Conservation (phyloP, 2,329 filamentous ascomycete genomes). For the Leptodontidium sp. region DNA sequence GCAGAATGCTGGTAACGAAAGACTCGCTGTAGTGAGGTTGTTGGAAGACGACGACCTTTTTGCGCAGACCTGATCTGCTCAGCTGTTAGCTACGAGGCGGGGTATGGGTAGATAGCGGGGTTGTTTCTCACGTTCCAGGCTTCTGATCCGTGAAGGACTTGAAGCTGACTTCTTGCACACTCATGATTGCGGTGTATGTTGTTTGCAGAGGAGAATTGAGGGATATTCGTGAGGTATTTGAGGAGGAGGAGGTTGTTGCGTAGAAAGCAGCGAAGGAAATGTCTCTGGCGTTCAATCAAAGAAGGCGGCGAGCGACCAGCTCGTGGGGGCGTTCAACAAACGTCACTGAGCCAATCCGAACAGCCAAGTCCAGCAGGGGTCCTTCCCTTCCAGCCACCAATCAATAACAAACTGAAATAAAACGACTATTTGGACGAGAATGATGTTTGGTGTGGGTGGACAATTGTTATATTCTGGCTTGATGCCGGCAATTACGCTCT, state of each 20-base stretch:
- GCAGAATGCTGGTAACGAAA: constrained; percentile 91
- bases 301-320: constrained; percentile 15
- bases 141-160: constrained; percentile 95
- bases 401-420: not conserved
- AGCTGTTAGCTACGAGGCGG: constrained; percentile 43
- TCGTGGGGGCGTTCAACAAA: constrained; percentile 15
- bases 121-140: constrained; percentile 88
- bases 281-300: constrained; percentile 10
- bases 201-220: constrained; percentile 24
- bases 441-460: not conserved
- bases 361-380: not conserved
- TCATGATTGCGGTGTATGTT: constrained; percentile 63
- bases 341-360: constrained; percentile 15
- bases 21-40: constrained; percentile 94
- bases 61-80: constrained; percentile 90
- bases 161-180: constrained; percentile 80
- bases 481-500: too few species aligned
- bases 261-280: not conserved
- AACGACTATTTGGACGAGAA: constrained; percentile 10
- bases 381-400: constrained; percentile 11
- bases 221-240: constrained; percentile 1
- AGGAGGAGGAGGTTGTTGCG: not conserved
- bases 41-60: constrained; percentile 99
- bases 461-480: too few species aligned
- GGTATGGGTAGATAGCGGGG: constrained; percentile 39